Conservation (phyloP, 257 asterid genomes). For the Nicotiana knightiana region DNA sequence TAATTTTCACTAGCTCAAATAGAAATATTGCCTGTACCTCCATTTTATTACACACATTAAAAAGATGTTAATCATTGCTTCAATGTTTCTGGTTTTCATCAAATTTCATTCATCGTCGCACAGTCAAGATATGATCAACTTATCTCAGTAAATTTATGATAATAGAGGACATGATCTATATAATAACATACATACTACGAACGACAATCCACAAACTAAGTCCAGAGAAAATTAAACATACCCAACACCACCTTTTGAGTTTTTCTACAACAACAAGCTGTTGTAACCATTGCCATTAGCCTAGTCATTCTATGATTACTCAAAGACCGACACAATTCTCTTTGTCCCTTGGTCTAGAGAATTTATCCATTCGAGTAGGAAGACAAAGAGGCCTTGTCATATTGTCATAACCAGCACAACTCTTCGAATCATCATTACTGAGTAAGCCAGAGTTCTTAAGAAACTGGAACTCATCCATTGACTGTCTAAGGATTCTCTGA, state of each 20-base stretch:
- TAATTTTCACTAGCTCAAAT: neutral
- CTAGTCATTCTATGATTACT: slow-evolving; percentile 7
- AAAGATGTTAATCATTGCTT: neutral
- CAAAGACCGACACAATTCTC: slow-evolving; percentile 19
- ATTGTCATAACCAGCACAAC: slow-evolving; percentile 40
- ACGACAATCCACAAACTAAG: slow-evolving; percentile 9
- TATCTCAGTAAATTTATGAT: neutral
- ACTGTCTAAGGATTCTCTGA: slow-evolving; percentile 44
- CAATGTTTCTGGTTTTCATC: neutral
- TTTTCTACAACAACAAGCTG: slow-evolving; percentile 50
- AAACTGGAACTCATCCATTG: slow-evolving; percentile 85
- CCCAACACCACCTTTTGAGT: neutral
- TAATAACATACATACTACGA: slow-evolving; percentile 27
- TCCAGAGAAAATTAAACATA: neutral
- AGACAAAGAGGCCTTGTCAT: slow-evolving; percentile 32
- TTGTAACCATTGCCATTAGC: slow-evolving; percentile 25
- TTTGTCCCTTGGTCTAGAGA: slow-evolving; percentile 26
- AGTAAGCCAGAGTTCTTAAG: slow-evolving; percentile 38
- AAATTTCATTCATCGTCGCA: neutral
- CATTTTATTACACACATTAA: neutral
- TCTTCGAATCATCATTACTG: slow-evolving; percentile 41
- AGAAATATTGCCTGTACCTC: neutral
- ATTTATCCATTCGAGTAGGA: slow-evolving; percentile 44
- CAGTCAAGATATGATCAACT: neutral
- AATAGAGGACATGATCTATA: neutral